phyloP scores from a whole-genome alignment of 139 green algal species.

The Volvox africanus region DNA sequence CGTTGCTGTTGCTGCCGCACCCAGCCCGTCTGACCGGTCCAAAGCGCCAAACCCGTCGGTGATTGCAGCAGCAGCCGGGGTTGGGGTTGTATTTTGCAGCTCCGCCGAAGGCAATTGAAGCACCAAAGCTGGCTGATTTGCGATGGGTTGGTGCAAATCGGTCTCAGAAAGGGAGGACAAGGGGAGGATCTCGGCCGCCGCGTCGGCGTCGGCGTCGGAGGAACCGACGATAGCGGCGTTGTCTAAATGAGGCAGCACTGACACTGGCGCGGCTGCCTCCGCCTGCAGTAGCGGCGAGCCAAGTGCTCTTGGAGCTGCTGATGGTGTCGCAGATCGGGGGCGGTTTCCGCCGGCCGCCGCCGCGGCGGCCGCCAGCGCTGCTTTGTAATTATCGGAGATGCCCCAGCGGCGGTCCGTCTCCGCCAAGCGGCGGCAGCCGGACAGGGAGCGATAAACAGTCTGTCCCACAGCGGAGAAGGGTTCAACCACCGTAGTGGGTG shows the following conservation, averaged over 20 bases:
- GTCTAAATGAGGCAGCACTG: neutral
- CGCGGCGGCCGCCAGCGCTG: neutral
- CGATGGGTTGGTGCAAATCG: too few relatives aligned
- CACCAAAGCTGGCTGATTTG: too few relatives aligned
- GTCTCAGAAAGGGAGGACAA: too few relatives aligned
- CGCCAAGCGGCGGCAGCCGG: neutral
- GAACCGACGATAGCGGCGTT: neutral
- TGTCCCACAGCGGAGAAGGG: constrained; percentile 16
- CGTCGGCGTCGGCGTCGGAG: neutral
- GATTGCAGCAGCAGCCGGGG: too few relatives aligned
- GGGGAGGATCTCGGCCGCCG: neutral
- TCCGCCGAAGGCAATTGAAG: too few relatives aligned
- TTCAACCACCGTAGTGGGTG: neutral
- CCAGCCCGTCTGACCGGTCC: neutral
- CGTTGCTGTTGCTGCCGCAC: neutral
- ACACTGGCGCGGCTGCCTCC: neutral
- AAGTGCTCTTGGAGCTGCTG: neutral
- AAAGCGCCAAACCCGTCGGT: neutral
- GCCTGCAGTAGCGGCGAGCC: neutral
- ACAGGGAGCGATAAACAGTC: neutral
- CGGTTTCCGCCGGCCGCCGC: neutral
- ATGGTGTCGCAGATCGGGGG: neutral
- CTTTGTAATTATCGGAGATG: neutral
- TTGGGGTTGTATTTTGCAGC: too few relatives aligned
- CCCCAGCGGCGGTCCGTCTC: neutral